These are phyloP conservation scores for Paecilomyces niveus DNA, from an alignment of 2,329 filamentous ascomycete genomes.

Conservation along the genomic window DNA sequence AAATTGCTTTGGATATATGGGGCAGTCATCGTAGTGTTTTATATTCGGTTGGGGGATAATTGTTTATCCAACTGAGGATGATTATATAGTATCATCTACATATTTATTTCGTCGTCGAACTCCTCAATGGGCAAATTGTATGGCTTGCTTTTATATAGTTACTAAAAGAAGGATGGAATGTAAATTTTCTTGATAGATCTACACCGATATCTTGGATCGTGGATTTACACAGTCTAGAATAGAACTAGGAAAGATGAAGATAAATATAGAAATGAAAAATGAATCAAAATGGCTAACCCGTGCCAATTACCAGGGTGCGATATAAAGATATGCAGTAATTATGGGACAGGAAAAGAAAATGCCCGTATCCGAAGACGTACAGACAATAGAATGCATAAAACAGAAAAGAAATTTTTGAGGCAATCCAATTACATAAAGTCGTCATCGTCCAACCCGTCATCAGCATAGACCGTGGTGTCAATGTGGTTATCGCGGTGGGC, in stretches of 20 bases:
- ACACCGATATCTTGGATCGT: background rate
- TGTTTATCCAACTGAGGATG: no score
- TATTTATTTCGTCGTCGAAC: no score
- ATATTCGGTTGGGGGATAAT: no score
- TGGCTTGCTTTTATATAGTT: background rate
- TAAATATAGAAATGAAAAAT: background rate
- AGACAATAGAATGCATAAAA: background rate
- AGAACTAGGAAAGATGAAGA: background rate
- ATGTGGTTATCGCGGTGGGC: constrained; percentile 51
- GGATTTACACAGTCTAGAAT: background rate
- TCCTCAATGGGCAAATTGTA: no score
- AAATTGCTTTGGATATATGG: no score
- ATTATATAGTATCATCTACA: no score
- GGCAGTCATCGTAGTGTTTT: no score
- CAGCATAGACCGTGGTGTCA: constrained; percentile 74
- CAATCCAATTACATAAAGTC: constrained; percentile 37
- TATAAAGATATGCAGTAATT: background rate
- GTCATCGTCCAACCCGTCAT: constrained; percentile 69
- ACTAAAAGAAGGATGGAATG: background rate
- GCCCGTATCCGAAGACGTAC: background rate
- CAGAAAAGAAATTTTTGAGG: background rate
- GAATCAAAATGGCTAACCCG: background rate
- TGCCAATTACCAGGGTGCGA: constrained; percentile 1
- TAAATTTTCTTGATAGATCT: background rate
- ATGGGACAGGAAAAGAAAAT: background rate